phyloP scores from a whole-genome alignment of 2,329 filamentous ascomycete species.

The Epicoccum sorghinum region DNA sequence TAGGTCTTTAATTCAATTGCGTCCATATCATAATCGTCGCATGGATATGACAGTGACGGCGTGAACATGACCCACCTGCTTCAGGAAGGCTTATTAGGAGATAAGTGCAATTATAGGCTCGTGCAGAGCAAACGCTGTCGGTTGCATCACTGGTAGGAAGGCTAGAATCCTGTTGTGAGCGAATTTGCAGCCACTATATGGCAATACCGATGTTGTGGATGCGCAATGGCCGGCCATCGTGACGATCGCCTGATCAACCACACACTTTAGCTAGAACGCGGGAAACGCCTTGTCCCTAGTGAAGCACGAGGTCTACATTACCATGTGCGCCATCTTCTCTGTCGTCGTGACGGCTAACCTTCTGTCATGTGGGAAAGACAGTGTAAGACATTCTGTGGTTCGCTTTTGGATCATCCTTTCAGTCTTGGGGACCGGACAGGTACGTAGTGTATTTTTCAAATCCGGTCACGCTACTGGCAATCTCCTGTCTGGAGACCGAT shows the following conservation, averaged over 20 bases:
- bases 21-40: background rate
- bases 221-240: background rate
- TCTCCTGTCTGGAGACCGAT: background rate
- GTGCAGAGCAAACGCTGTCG: too few relatives aligned
- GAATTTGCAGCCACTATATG: too few relatives aligned
- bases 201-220: too few relatives aligned
- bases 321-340: conserved; percentile 1
- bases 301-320: background rate
- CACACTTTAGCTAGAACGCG: background rate
- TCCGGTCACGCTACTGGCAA: background rate
- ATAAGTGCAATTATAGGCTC: too few relatives aligned
- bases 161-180: too few relatives aligned
- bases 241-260: background rate
- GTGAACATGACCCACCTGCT: too few relatives aligned
- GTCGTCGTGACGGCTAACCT: conserved; percentile 1
- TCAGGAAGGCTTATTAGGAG: too few relatives aligned
- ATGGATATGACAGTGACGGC: background rate
- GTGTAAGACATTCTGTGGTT: conserved; percentile 1
- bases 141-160: too few relatives aligned
- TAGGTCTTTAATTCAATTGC: background rate
- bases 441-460: background rate
- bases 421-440: background rate
- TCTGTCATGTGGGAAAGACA: conserved; percentile 1
- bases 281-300: background rate
- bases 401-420: background rate